These are phyloP conservation scores for Lomentospora prolificans DNA, from an alignment of 2,329 filamentous ascomycete genomes.

Conservation along the genomic window DNA sequence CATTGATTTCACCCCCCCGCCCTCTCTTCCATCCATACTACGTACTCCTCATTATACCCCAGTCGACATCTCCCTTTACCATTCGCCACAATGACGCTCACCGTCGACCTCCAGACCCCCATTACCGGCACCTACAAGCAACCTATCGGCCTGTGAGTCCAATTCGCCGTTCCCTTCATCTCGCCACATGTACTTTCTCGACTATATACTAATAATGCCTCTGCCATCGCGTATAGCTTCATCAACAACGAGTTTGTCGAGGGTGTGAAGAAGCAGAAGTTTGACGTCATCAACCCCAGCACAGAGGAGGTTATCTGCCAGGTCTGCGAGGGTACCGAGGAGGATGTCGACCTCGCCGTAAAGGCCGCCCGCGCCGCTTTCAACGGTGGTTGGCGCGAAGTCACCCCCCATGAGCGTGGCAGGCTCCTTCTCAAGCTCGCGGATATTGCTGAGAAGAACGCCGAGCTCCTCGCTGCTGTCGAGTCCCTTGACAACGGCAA, in stretches of 20 bases:
- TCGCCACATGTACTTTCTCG: background rate
- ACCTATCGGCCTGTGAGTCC: constrained; percentile 49
- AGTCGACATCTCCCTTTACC: background rate
- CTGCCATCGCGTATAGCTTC: constrained; percentile 45
- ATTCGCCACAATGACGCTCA: constrained; percentile 31
- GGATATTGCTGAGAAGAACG: constrained; percentile 69
- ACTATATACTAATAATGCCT: constrained; percentile 6
- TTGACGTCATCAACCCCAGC: constrained; percentile 83
- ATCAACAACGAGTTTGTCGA: constrained; percentile 87
- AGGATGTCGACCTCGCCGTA: constrained; percentile 75
- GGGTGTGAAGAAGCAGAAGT: constrained; percentile 75
- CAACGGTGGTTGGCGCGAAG: constrained; percentile 59
- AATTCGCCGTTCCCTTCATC: constrained; percentile 10
- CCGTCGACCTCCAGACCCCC: constrained; percentile 58
- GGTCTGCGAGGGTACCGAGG: constrained; percentile 78
- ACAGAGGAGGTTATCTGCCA: constrained; percentile 77
- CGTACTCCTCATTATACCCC: background rate
- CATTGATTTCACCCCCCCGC: no score
- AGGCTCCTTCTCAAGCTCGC: constrained; percentile 65
- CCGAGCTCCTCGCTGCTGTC: constrained; percentile 65
- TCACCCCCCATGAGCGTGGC: constrained; percentile 62
- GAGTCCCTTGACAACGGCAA: constrained; percentile 88
- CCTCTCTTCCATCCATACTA: no score
- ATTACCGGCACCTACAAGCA: constrained; percentile 49
- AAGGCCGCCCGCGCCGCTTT: constrained; percentile 79